phyloP scores from a whole-genome alignment of 2,329 filamentous ascomycete species.

The Corinectria fuckeliana region DNA sequence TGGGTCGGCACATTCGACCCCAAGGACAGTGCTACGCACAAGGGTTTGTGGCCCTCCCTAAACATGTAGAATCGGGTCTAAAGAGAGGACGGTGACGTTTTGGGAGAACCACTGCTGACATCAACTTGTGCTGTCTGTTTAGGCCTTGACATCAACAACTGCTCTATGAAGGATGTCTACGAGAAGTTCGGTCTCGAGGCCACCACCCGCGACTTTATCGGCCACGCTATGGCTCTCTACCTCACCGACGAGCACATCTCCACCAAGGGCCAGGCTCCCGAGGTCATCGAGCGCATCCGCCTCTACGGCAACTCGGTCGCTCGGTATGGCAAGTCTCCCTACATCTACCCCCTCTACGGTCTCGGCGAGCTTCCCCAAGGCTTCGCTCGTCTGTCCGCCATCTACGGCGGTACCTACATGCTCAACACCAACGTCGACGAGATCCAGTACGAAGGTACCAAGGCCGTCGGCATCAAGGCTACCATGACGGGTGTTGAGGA shows the following conservation, averaged over 20 bases:
- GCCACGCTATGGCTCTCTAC: slow-evolving; percentile 97
- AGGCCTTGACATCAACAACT: slow-evolving; percentile 81
- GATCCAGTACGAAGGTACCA: slow-evolving; percentile 80
- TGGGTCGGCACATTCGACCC: slow-evolving; percentile 89
- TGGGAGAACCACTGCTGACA: slow-evolving; percentile 20
- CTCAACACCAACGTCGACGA: slow-evolving; percentile 95
- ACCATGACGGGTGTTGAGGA: slow-evolving; percentile 92
- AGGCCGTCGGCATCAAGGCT: slow-evolving; percentile 95
- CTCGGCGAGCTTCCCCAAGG: slow-evolving; percentile 96
- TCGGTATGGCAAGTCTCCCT: slow-evolving; percentile 96
- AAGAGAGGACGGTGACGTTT: background rate
- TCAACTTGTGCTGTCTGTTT: background rate
- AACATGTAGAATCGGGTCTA: background rate
- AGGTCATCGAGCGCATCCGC: slow-evolving; percentile 89
- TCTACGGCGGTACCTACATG: slow-evolving; percentile 99
- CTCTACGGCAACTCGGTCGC: slow-evolving; percentile 98
- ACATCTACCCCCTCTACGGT: slow-evolving; percentile 99
- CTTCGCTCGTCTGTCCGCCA: slow-evolving; percentile 95
- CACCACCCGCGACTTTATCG: slow-evolving; percentile 91
- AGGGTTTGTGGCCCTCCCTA: slow-evolving; percentile 64
- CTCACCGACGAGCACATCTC: slow-evolving; percentile 88
- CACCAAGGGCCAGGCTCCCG: slow-evolving; percentile 74
- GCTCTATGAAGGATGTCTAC: slow-evolving; percentile 98
- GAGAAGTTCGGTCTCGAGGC: slow-evolving; percentile 96
- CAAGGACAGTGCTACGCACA: slow-evolving; percentile 85